These are phyloP conservation scores for Candida verbasci DNA, from an alignment of 805 yeast genomes.

Conservation along the genomic window DNA sequence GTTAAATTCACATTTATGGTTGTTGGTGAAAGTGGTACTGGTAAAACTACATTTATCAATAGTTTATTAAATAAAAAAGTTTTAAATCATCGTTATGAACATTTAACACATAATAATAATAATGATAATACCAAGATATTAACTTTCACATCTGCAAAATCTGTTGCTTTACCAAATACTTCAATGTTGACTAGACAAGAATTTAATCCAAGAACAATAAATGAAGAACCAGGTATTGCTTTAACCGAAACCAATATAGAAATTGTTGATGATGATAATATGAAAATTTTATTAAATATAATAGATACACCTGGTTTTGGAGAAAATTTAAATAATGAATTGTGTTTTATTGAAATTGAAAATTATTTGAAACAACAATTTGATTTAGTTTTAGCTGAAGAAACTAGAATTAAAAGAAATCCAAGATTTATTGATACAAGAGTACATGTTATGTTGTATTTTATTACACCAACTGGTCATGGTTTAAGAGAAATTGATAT, in stretches of 20 bases:
- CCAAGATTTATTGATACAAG: conserved; percentile 66
- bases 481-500: conserved; percentile 38
- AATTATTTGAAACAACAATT: conserved; percentile 71
- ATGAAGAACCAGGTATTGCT: conserved; percentile 71
- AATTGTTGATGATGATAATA: conserved; percentile 54
- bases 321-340: conserved; percentile 64
- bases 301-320: conserved; percentile 78
- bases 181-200: conserved; percentile 50
- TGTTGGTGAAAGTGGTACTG: conserved; percentile 37
- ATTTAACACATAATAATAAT: conserved; percentile 12
- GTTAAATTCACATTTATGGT: conserved; percentile 34
- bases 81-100: conserved; percentile 55
- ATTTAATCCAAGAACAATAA: conserved; percentile 58
- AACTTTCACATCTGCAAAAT: conserved; percentile 53
- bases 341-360: conserved; percentile 64
- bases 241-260: conserved; percentile 64
- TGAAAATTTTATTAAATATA: conserved; percentile 52
- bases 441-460: conserved; percentile 83
- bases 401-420: conserved; percentile 79
- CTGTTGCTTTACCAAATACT: conserved; percentile 51
- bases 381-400: conserved; percentile 77
- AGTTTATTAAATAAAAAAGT: conserved; percentile 67
- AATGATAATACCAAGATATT: conserved; percentile 44
- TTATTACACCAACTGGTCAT: conserved; percentile 65
- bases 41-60: conserved; percentile 77